Evolutionary conservation across 768 basidiomycete species (phyloP).

Genomic region (Collybia nuda): DNA sequence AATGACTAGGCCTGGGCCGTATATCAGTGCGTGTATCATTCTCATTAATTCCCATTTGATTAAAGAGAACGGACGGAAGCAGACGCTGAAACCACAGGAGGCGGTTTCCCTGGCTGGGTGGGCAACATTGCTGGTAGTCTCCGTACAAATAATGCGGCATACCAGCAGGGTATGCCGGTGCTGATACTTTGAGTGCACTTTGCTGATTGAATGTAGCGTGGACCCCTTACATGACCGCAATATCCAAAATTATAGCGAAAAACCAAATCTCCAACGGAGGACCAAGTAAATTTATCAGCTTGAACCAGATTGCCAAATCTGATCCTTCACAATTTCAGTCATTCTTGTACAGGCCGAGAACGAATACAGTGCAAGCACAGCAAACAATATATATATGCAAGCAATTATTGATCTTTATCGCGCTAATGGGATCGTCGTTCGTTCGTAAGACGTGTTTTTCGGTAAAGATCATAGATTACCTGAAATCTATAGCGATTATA

Average conservation of each 20-base stretch:
- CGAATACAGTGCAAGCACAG: constrained; percentile 45
- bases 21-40: constrained; percentile 38
- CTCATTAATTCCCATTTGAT: background rate
- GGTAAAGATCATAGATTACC: background rate
- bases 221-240: constrained; percentile 51
- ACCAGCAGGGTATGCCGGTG: constrained; percentile 35
- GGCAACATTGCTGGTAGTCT: constrained; percentile 50
- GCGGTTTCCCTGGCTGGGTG: constrained; percentile 61
- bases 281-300: constrained; percentile 38
- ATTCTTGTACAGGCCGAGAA: constrained; percentile 56
- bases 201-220: constrained; percentile 36
- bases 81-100: constrained; percentile 54
- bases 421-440: constrained; percentile 45
- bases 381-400: constrained; percentile 49
- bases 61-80: background rate
- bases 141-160: constrained; percentile 49
- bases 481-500: constrained; percentile 36
- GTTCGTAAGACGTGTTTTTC: constrained; percentile 25
- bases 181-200: background rate
- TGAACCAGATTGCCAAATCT: background rate
- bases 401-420: constrained; percentile 43
- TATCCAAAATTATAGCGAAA: constrained; percentile 47
- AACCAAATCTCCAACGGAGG: constrained; percentile 64
- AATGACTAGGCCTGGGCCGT: constrained; percentile 44
- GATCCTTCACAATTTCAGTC: constrained; percentile 24